Base-by-base conservation (phyloP, 768 basidiomycete species). In the Leccinum olivaceopallidum region DNA sequence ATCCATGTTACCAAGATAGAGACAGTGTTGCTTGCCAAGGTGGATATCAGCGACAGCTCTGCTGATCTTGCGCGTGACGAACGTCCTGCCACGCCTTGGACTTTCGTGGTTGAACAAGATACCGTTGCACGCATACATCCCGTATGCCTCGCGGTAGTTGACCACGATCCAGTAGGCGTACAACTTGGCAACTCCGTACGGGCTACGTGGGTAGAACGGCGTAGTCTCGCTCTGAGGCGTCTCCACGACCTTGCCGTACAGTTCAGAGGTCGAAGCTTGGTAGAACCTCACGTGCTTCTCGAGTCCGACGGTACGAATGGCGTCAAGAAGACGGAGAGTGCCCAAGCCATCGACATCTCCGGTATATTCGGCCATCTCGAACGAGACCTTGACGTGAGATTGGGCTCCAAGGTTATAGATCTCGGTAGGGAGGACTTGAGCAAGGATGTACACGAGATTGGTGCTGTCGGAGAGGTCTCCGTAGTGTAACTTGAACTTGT, bases 361-460 rank as follows among this genome's bases (percentile, higher is more conserved):
- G 0, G 96, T 98, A 79, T 98, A 98, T 77, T 98, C 95, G 26
- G 95, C 93, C 94, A 98, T 96, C 76, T 98, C 96, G 75, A 98
- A 98, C 28, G 95, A 97, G 65, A 98, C 95, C 76, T 98, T 98
- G 80, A 98, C 95, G 79, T 98, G 95, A 48, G 92, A 94, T 75
- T 98, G 95, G 16, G 95, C 95, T 50, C 94, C 95, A 56, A 98
- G 88, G 76, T 98, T 98, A 85, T 97, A 98, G 62, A 98, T 89
- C 77, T 98, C 96, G 22, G 94, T 89, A 2, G 95, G 95, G 74
- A 91, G 91, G 58, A 97, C 94, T 68, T 93, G 88, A 4, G 96
- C 90, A 73, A 98, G 89, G 79, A 98, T 90, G 77, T 95, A 95
- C 50, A 97, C 95, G 63, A 98, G 87, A 73, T 98, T 98, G 70